Percentiles rank a stretch among this genome's conserved stretches.
These are phyloP conservation scores for Lycium ferocissimum DNA, from an alignment of 257 asterid genomes.

Conservation along the genomic window DNA sequence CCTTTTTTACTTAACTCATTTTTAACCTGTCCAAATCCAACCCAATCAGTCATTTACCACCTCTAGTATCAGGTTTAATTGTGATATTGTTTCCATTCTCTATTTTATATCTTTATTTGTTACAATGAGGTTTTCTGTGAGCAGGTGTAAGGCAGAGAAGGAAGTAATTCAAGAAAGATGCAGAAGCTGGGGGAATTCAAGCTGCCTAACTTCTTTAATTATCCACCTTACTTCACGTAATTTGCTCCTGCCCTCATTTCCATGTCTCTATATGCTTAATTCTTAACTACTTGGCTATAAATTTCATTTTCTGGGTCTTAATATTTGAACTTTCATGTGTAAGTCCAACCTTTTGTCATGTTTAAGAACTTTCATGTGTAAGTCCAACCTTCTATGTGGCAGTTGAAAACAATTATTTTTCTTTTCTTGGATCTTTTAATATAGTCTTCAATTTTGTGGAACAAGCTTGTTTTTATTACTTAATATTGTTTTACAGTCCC, in stretches of 20 bases:
- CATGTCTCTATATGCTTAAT: background rate
- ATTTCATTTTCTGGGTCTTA: background rate
- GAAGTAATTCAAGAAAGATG: slow-evolving; percentile 43
- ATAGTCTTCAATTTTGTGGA: background rate
- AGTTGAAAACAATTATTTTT: too few relatives aligned
- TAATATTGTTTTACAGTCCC: background rate
- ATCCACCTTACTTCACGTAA: slow-evolving; percentile 84
- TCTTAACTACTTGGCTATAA: background rate
- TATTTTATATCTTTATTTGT: background rate
- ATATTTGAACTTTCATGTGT: background rate
- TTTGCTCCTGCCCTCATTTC: slow-evolving; percentile 6
- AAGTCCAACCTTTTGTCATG: background rate
- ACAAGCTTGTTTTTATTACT: background rate
- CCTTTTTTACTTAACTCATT: background rate
- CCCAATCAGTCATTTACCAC: background rate
- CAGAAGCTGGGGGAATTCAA: slow-evolving; percentile 74
- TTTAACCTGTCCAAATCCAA: background rate
- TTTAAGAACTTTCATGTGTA: too few relatives aligned
- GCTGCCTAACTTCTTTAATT: slow-evolving; percentile 71
- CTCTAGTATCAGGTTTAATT: background rate
- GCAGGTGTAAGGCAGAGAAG: slow-evolving; percentile 22
- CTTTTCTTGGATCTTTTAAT: background rate
- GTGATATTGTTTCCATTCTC: background rate
- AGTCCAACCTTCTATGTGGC: too few relatives aligned
- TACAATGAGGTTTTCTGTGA: background rate